A percentile compares a stretch with the other conserved stretches of the same genome.
Conservation (phyloP, 257 asterid genomes). For the Nemophila menziesii region DNA sequence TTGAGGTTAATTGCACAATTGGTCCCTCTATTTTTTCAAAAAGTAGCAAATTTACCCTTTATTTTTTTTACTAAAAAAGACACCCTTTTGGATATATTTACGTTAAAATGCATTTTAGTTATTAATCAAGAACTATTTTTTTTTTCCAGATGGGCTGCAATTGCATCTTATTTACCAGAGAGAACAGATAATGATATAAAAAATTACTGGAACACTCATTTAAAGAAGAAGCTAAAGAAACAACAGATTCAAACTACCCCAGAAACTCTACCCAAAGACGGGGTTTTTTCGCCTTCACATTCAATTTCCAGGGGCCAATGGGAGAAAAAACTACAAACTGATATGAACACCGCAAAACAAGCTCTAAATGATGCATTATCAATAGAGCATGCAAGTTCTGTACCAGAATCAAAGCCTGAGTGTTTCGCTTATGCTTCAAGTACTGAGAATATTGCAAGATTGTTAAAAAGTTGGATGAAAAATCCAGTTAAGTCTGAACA, state of each 20-base stretch:
- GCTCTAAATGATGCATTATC: constrained; percentile 75
- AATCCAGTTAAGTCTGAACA: constrained; percentile 15
- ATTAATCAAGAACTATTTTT: neutral
- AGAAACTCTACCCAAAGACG: constrained; percentile 1
- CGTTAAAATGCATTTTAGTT: neutral
- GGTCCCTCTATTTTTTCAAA: too few relatives aligned
- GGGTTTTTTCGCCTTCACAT: constrained; percentile 15
- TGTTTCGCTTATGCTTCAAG: constrained; percentile 63
- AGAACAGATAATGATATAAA: constrained; percentile 95
- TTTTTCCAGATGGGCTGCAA: constrained; percentile 93
- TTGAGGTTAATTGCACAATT: too few relatives aligned
- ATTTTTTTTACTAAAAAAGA: too few relatives aligned
- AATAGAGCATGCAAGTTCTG: constrained; percentile 16
- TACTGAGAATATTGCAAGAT: constrained; percentile 63
- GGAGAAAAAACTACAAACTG: constrained; percentile 74
- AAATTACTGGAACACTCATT: constrained; percentile 90
- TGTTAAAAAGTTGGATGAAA: constrained; percentile 58
- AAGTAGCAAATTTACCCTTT: too few relatives aligned
- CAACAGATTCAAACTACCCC: constrained; percentile 27
- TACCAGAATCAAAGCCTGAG: constrained; percentile 2
- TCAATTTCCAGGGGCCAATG: constrained; percentile 67
- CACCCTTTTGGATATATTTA: too few relatives aligned
- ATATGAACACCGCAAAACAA: constrained; percentile 74
- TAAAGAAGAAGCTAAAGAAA: constrained; percentile 68
- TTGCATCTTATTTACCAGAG: constrained; percentile 88